These are phyloP conservation scores for Geum urbanum DNA, from an alignment of 306 rosid genomes.

Conservation along the genomic window DNA sequence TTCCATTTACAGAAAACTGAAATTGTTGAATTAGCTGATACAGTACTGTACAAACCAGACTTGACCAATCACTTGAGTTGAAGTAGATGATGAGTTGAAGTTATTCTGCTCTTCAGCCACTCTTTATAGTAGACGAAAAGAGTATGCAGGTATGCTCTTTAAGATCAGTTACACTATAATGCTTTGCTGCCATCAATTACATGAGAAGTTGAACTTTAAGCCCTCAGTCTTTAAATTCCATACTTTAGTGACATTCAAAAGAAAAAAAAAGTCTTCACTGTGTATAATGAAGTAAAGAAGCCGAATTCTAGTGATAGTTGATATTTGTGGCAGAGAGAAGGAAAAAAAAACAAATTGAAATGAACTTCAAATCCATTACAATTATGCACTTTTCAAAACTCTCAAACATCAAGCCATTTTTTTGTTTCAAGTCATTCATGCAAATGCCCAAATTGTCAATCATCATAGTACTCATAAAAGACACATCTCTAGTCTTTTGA, in stretches of 20 bases:
- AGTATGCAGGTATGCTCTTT: neutral
- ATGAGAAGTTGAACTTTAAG: neutral
- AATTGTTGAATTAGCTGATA: neutral
- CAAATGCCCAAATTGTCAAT: too few relatives aligned
- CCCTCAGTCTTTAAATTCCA: neutral
- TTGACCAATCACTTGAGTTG: constrained; percentile 3
- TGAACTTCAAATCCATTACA: too few relatives aligned
- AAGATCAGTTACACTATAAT: neutral
- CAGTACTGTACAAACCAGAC: neutral
- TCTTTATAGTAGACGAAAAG: neutral
- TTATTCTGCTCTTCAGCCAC: neutral
- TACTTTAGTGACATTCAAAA: neutral
- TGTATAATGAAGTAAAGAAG: neutral
- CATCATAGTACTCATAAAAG: too few relatives aligned
- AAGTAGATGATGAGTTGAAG: neutral
- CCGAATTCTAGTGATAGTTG: neutral
- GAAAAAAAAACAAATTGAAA: too few relatives aligned
- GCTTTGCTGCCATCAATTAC: neutral
- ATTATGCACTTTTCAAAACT: too few relatives aligned
- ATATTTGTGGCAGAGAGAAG: neutral
- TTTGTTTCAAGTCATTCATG: too few relatives aligned
- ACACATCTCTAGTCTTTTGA: too few relatives aligned
- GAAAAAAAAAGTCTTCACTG: neutral
- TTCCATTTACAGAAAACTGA: neutral
- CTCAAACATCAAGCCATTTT: too few relatives aligned